phyloP scores from a whole-genome alignment of 106 monocot genomes.

The Hemerocallis citrina region DNA sequence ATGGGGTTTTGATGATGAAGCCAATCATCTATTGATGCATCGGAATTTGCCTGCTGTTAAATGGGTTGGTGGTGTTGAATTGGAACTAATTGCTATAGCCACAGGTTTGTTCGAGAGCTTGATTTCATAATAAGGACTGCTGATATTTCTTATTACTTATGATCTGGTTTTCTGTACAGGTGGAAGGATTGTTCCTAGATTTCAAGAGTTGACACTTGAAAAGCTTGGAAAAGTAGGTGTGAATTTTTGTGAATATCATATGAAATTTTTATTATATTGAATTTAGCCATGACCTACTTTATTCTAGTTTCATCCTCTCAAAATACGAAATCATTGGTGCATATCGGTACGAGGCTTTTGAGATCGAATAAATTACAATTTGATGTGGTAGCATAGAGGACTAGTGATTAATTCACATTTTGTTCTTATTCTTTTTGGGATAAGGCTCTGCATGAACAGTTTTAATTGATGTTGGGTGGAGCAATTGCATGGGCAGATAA shows the following conservation, averaged over 20 bases:
- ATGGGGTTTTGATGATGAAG: conserved; percentile 99
- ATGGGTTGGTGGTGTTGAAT: conserved; percentile 99
- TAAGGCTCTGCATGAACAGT: too few species aligned
- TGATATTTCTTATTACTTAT: background rate
- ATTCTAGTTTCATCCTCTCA: too few species aligned
- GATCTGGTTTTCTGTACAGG: conserved; percentile 25
- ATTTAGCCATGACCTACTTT: conserved; percentile 32
- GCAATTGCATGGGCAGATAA: too few species aligned
- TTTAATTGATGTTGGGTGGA: too few species aligned
- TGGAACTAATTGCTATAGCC: conserved; percentile 97
- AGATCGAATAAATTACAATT: too few species aligned
- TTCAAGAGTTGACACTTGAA: conserved; percentile 89
- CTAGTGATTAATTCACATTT: too few species aligned
- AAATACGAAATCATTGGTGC: background rate
- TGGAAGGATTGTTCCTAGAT: conserved; percentile 96
- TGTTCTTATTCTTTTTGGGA: too few species aligned
- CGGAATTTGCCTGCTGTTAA: conserved; percentile 94
- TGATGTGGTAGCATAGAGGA: too few species aligned
- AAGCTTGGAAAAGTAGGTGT: conserved; percentile 94
- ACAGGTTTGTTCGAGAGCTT: conserved; percentile 42
- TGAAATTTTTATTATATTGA: conserved; percentile 83
- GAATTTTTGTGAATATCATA: conserved; percentile 94
- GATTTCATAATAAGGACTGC: background rate
- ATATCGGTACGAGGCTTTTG: background rate
- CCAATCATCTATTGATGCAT: conserved; percentile 97